These are phyloP conservation scores for Xylaria sp. DNA, from an alignment of 2,329 filamentous ascomycete species.

Conservation along the genomic window DNA sequence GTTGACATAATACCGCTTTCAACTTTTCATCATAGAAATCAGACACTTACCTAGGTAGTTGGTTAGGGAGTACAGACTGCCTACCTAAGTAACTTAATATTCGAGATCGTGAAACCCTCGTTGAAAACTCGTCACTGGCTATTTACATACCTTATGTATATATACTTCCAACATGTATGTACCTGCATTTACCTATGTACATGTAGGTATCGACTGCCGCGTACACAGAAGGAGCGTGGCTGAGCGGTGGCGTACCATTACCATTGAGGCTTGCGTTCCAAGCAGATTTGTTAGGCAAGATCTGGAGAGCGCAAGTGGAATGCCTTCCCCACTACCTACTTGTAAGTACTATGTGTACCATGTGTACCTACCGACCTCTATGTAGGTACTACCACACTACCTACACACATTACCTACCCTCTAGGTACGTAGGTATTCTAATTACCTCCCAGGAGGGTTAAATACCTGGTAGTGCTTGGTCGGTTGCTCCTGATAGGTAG, in stretches of 20 bases:
- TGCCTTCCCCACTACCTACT: too few species aligned
- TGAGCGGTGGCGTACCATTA: slow-evolving; percentile 5
- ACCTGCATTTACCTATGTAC: not conserved
- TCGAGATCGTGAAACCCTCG: not conserved
- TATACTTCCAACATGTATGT: too few species aligned
- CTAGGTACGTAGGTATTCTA: not conserved
- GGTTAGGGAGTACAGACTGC: not conserved
- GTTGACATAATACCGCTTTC: too few species aligned
- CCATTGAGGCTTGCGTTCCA: not conserved
- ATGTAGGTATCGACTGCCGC: not conserved
- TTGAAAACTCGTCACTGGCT: too few species aligned
- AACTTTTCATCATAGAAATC: too few species aligned
- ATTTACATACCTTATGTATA: too few species aligned
- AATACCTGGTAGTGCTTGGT: not conserved
- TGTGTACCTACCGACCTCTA: too few species aligned
- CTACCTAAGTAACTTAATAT: not conserved
- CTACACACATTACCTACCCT: not conserved
- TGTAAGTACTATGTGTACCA: too few species aligned
- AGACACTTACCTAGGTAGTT: too few species aligned
- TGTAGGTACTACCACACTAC: not conserved
- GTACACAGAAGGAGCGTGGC: not conserved
- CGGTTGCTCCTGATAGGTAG: not conserved
- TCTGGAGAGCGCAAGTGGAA: too few species aligned
- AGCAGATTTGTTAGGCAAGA: not conserved
- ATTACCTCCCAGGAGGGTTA: not conserved